phyloP scores from a whole-genome alignment of 1,284 basidiomycete genomes.

The Ustilago shanxiensis region DNA sequence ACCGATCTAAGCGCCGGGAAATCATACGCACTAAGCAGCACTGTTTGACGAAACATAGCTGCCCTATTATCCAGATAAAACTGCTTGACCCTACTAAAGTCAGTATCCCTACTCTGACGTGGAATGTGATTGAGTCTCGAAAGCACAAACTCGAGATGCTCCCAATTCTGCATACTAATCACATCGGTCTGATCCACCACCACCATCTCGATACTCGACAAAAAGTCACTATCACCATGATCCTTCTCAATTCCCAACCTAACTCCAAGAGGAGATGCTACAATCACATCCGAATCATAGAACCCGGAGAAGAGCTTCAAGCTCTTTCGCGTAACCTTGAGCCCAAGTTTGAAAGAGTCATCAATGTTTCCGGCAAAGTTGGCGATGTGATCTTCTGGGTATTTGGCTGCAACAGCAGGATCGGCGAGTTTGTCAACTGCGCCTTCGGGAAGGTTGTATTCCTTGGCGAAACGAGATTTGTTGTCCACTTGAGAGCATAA shows the following conservation, averaged over 20 bases:
- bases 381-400: slow-evolving; percentile 89
- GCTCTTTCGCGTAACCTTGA: slow-evolving; percentile 91
- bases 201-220: slow-evolving; percentile 93
- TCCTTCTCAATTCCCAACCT: slow-evolving; percentile 94
- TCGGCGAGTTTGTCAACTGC: slow-evolving; percentile 83
- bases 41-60: slow-evolving; percentile 82
- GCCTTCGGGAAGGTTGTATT: slow-evolving; percentile 85
- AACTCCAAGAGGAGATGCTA: slow-evolving; percentile 92
- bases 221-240: slow-evolving; percentile 80
- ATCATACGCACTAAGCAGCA: slow-evolving; percentile 89
- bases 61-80: slow-evolving; percentile 96
- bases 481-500: slow-evolving; percentile 73
- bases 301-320: slow-evolving; percentile 89
- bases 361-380: slow-evolving; percentile 97
- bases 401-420: slow-evolving; percentile 74
- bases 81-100: slow-evolving; percentile 95
- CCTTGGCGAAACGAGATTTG: slow-evolving; percentile 81
- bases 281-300: slow-evolving; percentile 89
- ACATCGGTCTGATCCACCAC: slow-evolving; percentile 94
- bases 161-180: slow-evolving; percentile 99
- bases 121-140: slow-evolving; percentile 87
- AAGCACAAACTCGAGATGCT: slow-evolving; percentile 92
- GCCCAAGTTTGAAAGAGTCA: slow-evolving; percentile 90
- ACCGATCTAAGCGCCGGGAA: slow-evolving; percentile 87
- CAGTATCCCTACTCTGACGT: slow-evolving; percentile 89